Base-by-base conservation (phyloP, 2,329 filamentous ascomycete genomes). In the Dactylellina cionopaga region DNA sequence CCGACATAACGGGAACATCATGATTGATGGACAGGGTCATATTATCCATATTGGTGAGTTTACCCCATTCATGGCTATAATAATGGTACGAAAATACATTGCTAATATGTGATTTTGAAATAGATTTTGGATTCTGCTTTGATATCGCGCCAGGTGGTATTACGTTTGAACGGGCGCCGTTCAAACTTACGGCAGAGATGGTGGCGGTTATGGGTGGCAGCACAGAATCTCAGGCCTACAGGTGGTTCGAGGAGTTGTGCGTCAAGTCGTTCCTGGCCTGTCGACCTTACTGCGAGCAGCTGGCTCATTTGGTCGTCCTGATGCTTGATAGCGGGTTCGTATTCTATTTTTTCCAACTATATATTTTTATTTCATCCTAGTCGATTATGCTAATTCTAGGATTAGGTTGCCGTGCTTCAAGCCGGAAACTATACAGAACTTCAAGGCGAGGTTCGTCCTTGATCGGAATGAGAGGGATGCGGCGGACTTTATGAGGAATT, bases 1-100 rank as follows among this genome's bases (percentile, higher is more conserved):
- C 80, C 89, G 95, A 2, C 95, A 99, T 83, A 99, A 99, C 80
- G 95, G 95, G 74, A 99, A 99, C 83, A 99, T 99, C 83, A 99
- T 99, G 96, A 89, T 99, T 75, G 94, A 99, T 80, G 94, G 97
- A 78, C 91, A 90, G 0, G 95, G 96, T 2, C 95, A 99, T 81
- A 96, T 99, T 78, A 87, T 99, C 59, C 95, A 99, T 83, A 98
- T 99, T 76, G 77, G 77, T 78, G 62, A 49, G 75, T 72, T 17
- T 17, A 31, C 35, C 17, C 31, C 5, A 9, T 11, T 33, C n/a
- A 25, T 22, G 27, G n/a, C n/a, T n/a, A 5, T 17, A 64, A 41
- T 71, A 15, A 33, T 29, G 10, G 17, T 17, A 58, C 29, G 11
- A 33, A n/a, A n/a, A n/a, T n/a, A n/a, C n/a, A n/a, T n/a, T 33